phyloP scores from a whole-genome alignment of 106 monocot genomes.

The Hemerocallis citrina region DNA sequence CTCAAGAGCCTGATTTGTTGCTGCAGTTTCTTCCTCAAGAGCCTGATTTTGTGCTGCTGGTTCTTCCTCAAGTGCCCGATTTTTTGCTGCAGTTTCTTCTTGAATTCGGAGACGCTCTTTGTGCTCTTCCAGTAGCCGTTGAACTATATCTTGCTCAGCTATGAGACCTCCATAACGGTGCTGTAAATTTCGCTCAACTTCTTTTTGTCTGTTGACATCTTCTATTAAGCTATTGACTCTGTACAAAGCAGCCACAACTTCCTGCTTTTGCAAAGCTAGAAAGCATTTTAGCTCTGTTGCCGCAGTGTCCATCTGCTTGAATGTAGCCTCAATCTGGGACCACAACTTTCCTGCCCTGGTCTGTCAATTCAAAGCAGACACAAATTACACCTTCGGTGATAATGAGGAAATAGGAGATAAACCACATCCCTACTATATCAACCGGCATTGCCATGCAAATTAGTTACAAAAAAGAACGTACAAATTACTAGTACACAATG shows the following conservation, averaged over 20 bases:
- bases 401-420: background rate
- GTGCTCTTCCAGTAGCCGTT: slow-evolving; percentile 45
- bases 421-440: no score
- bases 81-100: slow-evolving; percentile 53
- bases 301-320: slow-evolving; percentile 78
- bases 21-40: slow-evolving; percentile 22
- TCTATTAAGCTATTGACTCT: slow-evolving; percentile 49
- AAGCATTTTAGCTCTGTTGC: slow-evolving; percentile 87
- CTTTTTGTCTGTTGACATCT: slow-evolving; percentile 78
- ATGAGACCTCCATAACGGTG: slow-evolving; percentile 59
- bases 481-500: no score
- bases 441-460: no score
- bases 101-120: slow-evolving; percentile 33
- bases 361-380: slow-evolving; percentile 29
- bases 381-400: background rate
- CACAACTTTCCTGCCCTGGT: slow-evolving; percentile 61
- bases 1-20: slow-evolving; percentile 17
- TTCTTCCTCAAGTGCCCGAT: slow-evolving; percentile 37
- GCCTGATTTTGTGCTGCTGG: slow-evolving; percentile 12
- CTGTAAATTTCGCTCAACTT: slow-evolving; percentile 52
- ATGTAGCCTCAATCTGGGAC: slow-evolving; percentile 76
- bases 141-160: slow-evolving; percentile 39
- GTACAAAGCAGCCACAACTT: slow-evolving; percentile 55
- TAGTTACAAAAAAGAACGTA: no score
- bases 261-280: slow-evolving; percentile 70